A percentile compares a stretch with the other conserved stretches of the same genome.
phyloP scores from a whole-genome alignment of 2,329 filamentous ascomycete genomes.

The Drechslera avenae region DNA sequence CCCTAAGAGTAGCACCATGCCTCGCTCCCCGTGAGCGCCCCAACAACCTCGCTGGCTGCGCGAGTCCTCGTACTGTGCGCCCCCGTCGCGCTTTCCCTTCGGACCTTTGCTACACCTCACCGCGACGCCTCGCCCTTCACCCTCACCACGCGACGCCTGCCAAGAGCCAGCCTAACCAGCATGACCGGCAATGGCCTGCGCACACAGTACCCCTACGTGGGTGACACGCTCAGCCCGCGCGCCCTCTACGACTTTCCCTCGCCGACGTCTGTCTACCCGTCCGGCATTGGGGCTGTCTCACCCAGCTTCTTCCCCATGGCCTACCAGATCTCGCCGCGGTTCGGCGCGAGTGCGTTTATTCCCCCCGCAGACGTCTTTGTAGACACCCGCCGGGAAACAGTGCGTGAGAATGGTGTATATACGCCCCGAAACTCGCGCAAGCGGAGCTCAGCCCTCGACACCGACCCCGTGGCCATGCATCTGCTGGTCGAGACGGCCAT shows the following conservation, averaged over 20 bases:
- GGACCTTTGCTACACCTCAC: slow-evolving; percentile 28
- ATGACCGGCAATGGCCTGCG: slow-evolving; percentile 46
- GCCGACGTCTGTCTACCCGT: slow-evolving; percentile 47
- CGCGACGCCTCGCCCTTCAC: slow-evolving; percentile 16
- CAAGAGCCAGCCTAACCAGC: slow-evolving; percentile 31
- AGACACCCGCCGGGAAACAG: slow-evolving; percentile 36
- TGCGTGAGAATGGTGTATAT: slow-evolving; percentile 34
- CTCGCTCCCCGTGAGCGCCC: slow-evolving; percentile 36
- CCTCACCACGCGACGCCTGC: slow-evolving; percentile 9
- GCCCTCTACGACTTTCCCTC: slow-evolving; percentile 45
- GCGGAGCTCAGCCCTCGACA: slow-evolving; percentile 42
- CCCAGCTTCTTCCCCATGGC: slow-evolving; percentile 46
- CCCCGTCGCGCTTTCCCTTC: slow-evolving; percentile 28
- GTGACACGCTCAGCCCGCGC: slow-evolving; percentile 40
- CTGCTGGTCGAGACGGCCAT: slow-evolving; percentile 92
- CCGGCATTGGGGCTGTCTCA: slow-evolving; percentile 38
- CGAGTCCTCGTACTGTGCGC: slow-evolving; percentile 31
- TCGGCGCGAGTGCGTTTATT: slow-evolving; percentile 45
- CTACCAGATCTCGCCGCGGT: slow-evolving; percentile 45
- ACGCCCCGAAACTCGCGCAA: slow-evolving; percentile 36
- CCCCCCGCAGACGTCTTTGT: slow-evolving; percentile 47
- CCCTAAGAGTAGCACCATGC: slow-evolving; percentile 21
- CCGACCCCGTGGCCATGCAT: slow-evolving; percentile 78
- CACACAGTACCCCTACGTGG: slow-evolving; percentile 42
- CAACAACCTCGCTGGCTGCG: slow-evolving; percentile 30